phyloP scores from a whole-genome alignment of 192 early-diverging fungal genomes.

The Radiomyces spectabilis region DNA sequence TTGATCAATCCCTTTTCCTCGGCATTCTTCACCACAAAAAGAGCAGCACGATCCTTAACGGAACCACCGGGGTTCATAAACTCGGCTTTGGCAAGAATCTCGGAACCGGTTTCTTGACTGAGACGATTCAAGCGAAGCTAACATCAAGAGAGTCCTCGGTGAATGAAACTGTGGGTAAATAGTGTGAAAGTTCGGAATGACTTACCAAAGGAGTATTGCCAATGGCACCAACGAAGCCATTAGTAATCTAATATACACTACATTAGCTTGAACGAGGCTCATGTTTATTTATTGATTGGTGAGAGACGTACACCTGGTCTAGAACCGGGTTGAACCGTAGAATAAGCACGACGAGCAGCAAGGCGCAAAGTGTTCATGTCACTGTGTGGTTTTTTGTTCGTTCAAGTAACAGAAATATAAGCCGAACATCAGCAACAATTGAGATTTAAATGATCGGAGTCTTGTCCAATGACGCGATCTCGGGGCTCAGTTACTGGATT shows the following conservation, averaged over 20 bases:
- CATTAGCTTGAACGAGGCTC: not conserved
- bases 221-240: conserved; percentile 77
- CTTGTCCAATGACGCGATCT: too few relatives aligned
- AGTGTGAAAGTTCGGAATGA: too few relatives aligned
- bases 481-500: too few relatives aligned
- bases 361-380: conserved; percentile 15
- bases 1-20: conserved; percentile 80
- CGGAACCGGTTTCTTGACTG: conserved; percentile 73
- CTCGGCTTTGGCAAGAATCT: conserved; percentile 92
- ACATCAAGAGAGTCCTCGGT: not conserved
- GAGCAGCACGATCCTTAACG: conserved; percentile 94
- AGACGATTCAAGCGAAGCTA: conserved; percentile 65
- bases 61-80: conserved; percentile 96
- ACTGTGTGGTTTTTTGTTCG: too few relatives aligned
- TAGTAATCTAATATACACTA: conserved; percentile 48
- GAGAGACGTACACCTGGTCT: not conserved
- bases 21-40: conserved; percentile 91
- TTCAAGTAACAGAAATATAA: too few relatives aligned
- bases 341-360: conserved; percentile 7
- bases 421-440: too few relatives aligned
- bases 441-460: too few relatives aligned
- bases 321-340: conserved; percentile 8
- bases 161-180: too few relatives aligned
- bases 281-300: too few relatives aligned
- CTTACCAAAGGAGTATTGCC: conserved; percentile 89